Percentiles rank a stretch among this genome's conserved stretches.
These are phyloP conservation scores for Eucalyptus polyanthemos DNA, from an alignment of 345 rosid species.

Conservation along the genomic window DNA sequence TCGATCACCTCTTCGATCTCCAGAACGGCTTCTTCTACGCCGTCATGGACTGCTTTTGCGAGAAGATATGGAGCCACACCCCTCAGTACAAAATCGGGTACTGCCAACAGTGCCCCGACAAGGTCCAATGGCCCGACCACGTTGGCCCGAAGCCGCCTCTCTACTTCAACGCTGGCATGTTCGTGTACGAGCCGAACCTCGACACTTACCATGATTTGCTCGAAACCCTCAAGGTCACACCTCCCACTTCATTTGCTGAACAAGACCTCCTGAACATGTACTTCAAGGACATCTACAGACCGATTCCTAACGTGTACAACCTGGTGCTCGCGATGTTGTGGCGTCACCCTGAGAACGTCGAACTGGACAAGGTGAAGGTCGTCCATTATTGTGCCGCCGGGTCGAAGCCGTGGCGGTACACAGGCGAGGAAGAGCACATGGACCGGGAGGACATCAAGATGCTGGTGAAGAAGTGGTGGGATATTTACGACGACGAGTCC, in stretches of 20 bases:
- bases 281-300: conserved; percentile 26
- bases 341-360: conserved; percentile 40
- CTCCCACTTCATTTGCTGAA: conserved; percentile 41
- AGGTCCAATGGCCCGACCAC: conserved; percentile 16
- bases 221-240: conserved; percentile 8
- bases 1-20: conserved; percentile 21
- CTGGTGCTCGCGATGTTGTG: conserved; percentile 45
- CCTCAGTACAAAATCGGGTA: conserved; percentile 31
- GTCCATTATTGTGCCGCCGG: conserved; percentile 44
- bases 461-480: conserved; percentile 37
- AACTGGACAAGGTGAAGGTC: conserved; percentile 22
- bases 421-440: conserved; percentile 38
- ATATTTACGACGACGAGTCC: conserved; percentile 27
- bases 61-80: conserved; percentile 29
- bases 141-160: conserved; percentile 13
- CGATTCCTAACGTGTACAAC: conserved; percentile 20
- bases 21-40: conserved; percentile 18
- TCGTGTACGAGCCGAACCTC: conserved; percentile 26
- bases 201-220: conserved; percentile 13
- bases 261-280: conserved; percentile 43
- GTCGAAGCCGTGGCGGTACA: conserved; percentile 46
- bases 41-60: conserved; percentile 46
- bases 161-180: conserved; percentile 45
- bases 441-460: conserved; percentile 29
- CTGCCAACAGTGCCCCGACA: conserved; percentile 40